Evolutionary conservation across 495 filamentous ascomycete genomes (phyloP), one percentile per base, ranked within the genome.

Genomic region (Xylaria castorea): DNA sequence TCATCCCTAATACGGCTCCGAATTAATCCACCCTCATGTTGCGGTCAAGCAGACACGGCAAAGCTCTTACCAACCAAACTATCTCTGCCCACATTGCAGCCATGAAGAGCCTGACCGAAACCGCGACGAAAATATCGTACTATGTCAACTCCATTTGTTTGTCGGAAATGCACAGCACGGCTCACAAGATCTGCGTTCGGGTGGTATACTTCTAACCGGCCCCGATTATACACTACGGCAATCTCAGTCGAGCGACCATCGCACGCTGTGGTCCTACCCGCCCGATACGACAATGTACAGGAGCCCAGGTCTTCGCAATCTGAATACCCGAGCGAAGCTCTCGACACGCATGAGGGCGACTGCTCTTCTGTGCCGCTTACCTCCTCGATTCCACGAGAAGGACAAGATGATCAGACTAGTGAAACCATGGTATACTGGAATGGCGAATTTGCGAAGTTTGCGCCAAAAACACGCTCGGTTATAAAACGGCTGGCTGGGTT

Each of bases 81-180:
- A 44, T 22, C 68, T 65, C 63, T 68, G 65, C 38, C n/a, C 22
- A 30, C 27, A 30, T 22, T 22, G 58, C 53, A 50, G 53, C 55
- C 55, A 69, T 71, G 60, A 79, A 75, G 64, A 73, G 70, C 70
- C 44, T 55, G 58, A 55, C 58, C 44, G n/a, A 46, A 34, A 34
- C 22, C 46, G 34, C 34, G 58, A 46, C 60, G 38, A 71, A 64
- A 46, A 44, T 57, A 65, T 65, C 57, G 63, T 57, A 75, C 57
- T 22, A 79, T 79, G 77, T 58, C 74, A 66, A 75, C 63, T 53
- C 71, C 75, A 22, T 79, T 76, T 65, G 70, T 75, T 71, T 79
- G 77, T 57, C 73, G 71, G 58, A 71, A 70, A 73, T 79, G 77
- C 48, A 69, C 72, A 68, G 63, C 66, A 32, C 72, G 71, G 50